These are phyloP conservation scores for Vanilla planifolia DNA, from an alignment of 106 monocot species.

Conservation along the genomic window DNA sequence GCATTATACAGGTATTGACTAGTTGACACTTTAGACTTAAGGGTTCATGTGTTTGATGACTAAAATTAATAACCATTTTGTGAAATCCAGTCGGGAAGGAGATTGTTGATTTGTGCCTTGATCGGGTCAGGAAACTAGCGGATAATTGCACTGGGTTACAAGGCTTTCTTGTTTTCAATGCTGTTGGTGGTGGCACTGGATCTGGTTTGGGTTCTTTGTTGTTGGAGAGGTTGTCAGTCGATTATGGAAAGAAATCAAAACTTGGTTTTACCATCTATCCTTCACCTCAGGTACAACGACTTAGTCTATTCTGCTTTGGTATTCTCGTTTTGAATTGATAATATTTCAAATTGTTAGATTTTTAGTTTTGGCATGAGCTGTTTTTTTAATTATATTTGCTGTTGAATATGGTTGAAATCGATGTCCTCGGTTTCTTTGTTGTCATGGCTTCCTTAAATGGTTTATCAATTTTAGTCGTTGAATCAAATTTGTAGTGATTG, in stretches of 20 bases:
- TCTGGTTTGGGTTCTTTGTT: constrained; percentile 15
- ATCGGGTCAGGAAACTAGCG: constrained; percentile 19
- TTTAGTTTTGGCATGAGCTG: too few relatives aligned
- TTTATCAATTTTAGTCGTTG: too few relatives aligned
- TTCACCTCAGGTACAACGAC: constrained; percentile 15
- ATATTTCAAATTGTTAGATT: too few relatives aligned
- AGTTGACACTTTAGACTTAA: background rate
- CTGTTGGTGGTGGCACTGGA: constrained; percentile 21
- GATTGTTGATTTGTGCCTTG: constrained; percentile 21
- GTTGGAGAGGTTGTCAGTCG: constrained; percentile 16
- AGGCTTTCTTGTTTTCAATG: constrained; percentile 18
- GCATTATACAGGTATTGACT: constrained; percentile 67
- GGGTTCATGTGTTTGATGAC: background rate
- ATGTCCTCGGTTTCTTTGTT: too few relatives aligned
- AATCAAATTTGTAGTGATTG: too few relatives aligned
- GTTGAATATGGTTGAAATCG: too few relatives aligned
- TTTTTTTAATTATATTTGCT: too few relatives aligned
- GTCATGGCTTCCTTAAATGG: too few relatives aligned
- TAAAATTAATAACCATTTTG: background rate
- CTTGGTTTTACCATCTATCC: constrained; percentile 25
- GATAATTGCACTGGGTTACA: constrained; percentile 23
- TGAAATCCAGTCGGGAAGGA: constrained; percentile 17
- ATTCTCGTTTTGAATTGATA: too few relatives aligned
- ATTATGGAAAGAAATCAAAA: constrained; percentile 17
- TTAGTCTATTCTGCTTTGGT: background rate